Evolutionary conservation across 352 stramenopile species (phyloP), one percentile per base, ranked within the genome.

Genomic region (Globisporangium abappressorium): DNA sequence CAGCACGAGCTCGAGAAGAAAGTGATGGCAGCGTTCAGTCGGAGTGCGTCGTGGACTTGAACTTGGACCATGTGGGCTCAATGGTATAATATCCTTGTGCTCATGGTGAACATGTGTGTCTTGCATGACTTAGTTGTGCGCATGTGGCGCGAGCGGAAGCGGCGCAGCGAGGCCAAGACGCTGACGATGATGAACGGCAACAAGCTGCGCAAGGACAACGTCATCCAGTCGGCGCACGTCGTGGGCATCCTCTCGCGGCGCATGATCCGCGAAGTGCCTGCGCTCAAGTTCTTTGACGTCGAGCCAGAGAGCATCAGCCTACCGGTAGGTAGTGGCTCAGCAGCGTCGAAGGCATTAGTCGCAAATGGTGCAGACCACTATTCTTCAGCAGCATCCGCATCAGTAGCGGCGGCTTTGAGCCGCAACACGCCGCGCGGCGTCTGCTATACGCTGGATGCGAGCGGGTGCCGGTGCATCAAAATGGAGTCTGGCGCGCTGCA

Each of bases 271-370:
- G 80, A 92, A 34, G 83, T 94, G 20, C 86, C 82, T 0, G 86
- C 86, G 5, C 72, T 94, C 26, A 89, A 91, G 53, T 94, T 92
- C 73, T 94, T 94, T 58, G 81, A 91, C 62, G 82, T 89, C 63
- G 69, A 79, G 20, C 53, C 49, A 7, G 67, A 76, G 14, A 54
- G 15, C 14, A 76, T 26, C 22, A 30, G 1, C n/a, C 4, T 14
- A 9, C 18, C 18, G 22, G 24, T 18, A 26, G 55, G 55, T 20
- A 33, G 55, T 18, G 55, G 15, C 49, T 56, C 33, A 55, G 30
- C 30, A 14, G 22, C 51, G 7, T 41, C 36, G 15, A 69, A 74
- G 26, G 26, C 57, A 18, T 24, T 36, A 41, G 2, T 58, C 9
- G 6, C 63, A 9, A 49, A 60, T 54, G 53, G 62, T 14, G 24